phyloP scores from a whole-genome alignment of 2,329 filamentous ascomycete species.

The Aureobasidium melanogenum region DNA sequence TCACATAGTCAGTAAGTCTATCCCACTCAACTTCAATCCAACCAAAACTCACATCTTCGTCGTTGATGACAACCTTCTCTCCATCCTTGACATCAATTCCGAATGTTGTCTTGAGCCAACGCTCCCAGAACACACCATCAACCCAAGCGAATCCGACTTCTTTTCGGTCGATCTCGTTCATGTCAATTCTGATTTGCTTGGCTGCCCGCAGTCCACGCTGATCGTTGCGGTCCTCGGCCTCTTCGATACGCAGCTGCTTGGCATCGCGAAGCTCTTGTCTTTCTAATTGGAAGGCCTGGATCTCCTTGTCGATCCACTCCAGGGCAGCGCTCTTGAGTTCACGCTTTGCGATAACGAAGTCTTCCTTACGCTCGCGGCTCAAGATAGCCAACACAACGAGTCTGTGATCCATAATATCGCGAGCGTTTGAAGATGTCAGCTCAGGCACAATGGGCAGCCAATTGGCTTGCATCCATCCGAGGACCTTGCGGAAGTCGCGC shows the following conservation, averaged over 20 bases:
- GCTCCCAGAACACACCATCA: conserved; percentile 93
- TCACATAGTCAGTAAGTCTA: neutral
- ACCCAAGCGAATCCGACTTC: conserved; percentile 96
- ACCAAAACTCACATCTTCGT: conserved; percentile 71
- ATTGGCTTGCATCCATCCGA: conserved; percentile 90
- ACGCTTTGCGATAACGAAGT: conserved; percentile 67
- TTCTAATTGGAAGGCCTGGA: conserved; percentile 83
- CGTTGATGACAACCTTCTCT: conserved; percentile 91
- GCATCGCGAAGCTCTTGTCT: conserved; percentile 86
- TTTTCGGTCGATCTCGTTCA: conserved; percentile 78
- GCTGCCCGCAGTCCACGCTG: conserved; percentile 77
- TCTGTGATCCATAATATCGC: conserved; percentile 90
- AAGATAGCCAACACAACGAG: conserved; percentile 90
- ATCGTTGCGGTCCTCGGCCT: conserved; percentile 88
- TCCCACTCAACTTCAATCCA: conserved; percentile 19
- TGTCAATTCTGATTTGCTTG: conserved; percentile 85
- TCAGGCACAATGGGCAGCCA: conserved; percentile 96
- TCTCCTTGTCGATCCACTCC: conserved; percentile 98
- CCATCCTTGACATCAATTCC: conserved; percentile 79
- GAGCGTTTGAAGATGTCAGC: conserved; percentile 80
- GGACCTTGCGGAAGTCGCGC: conserved; percentile 71
- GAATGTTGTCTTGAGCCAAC: conserved; percentile 92
- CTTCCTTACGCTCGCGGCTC: conserved; percentile 67
- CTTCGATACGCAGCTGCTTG: conserved; percentile 91
- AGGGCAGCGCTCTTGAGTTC: conserved; percentile 93